Evolutionary conservation across 2,329 filamentous ascomycete genomes (phyloP).

Genomic region (Cryphonectria parasitica): DNA sequence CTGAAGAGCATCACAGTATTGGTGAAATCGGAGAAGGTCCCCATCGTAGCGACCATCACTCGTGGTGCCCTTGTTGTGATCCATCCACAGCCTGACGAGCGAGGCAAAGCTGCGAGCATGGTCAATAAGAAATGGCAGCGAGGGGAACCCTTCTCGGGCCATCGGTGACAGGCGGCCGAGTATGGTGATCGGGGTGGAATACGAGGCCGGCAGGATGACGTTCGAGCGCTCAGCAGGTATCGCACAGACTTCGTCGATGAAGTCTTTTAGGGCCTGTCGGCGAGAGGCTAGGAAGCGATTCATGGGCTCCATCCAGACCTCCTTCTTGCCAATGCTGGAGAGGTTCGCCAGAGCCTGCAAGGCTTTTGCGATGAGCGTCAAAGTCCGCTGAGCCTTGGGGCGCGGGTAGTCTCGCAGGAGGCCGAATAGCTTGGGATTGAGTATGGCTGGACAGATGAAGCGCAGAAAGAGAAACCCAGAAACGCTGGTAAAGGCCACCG

Average conservation of each 20-base stretch:
- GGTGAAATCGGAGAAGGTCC: constrained; percentile 58
- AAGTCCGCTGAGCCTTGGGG: constrained; percentile 79
- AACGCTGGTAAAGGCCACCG: constrained; percentile 90
- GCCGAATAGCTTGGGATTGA: constrained; percentile 93
- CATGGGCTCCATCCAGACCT: constrained; percentile 99
- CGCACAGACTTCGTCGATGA: constrained; percentile 83
- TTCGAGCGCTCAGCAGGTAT: constrained; percentile 74
- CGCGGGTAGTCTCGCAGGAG: constrained; percentile 82
- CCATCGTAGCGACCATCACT: constrained; percentile 49
- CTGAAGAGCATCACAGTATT: constrained; percentile 54
- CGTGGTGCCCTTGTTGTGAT: constrained; percentile 46
- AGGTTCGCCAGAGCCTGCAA: constrained; percentile 90
- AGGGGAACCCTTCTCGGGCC: constrained; percentile 89
- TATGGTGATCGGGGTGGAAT: constrained; percentile 91
- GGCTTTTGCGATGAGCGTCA: constrained; percentile 91
- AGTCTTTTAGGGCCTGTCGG: constrained; percentile 80
- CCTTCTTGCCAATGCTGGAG: constrained; percentile 89
- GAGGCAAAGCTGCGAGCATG: constrained; percentile 83
- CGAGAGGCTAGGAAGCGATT: constrained; percentile 81
- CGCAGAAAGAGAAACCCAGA: constrained; percentile 93
- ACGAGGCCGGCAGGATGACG: constrained; percentile 75
- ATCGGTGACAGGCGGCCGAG: constrained; percentile 78
- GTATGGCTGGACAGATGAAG: constrained; percentile 94
- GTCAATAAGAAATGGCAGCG: constrained; percentile 90
- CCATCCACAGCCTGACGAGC: constrained; percentile 80